Base-by-base conservation (phyloP, 148 eudicot genomes). In the Cornus suecica region DNA sequence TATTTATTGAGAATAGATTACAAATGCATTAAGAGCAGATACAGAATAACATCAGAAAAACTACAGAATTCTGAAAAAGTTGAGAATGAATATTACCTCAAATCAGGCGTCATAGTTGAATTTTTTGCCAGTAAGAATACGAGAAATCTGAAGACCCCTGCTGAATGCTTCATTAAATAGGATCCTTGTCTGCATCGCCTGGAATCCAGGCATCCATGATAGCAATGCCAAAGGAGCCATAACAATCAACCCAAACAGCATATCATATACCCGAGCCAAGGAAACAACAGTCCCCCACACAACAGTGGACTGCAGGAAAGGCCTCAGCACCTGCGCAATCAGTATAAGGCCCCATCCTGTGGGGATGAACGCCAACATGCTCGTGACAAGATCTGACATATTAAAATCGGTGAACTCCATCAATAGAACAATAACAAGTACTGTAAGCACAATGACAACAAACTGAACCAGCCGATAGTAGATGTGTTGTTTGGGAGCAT, bases 161-260 rank as follows among this genome's bases (percentile, higher is more conserved):
- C 97, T 94, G 80, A 94, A 94, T 60, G 91, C 98, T 56, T 94
- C 98, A 62, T 94, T 94, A 80, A 94, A 94, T 37, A 94, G 84
- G 72, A 92, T 94, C 83, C 98, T 83, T 74, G 95, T 94, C 77
- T 94, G 98, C 97, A 94, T 94, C 2, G 97, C 71, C 83, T 92
- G 95, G 73, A 94, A 92, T 24, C 97, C 97, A 72, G 98, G 98
- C 88, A 89, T 94, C 98, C 98, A 94, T 14, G 98, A 89, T 63
- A 94, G 80, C 26, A 90, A 73, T n/a, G 95, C 98, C 60, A 94
- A 80, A 5, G 98, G 98, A 66, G 79, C 82, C 97, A 94, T 92
- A 66, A 92, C 90, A 42, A 92, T 76, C 42, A 94, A 71, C 61
- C 97, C 98, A 32, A 94, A 83, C 72, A 89, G 31, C 89, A 94